Base-by-base conservation (phyloP, 2,329 filamentous ascomycete genomes). In the Aspergillus jensenii region DNA sequence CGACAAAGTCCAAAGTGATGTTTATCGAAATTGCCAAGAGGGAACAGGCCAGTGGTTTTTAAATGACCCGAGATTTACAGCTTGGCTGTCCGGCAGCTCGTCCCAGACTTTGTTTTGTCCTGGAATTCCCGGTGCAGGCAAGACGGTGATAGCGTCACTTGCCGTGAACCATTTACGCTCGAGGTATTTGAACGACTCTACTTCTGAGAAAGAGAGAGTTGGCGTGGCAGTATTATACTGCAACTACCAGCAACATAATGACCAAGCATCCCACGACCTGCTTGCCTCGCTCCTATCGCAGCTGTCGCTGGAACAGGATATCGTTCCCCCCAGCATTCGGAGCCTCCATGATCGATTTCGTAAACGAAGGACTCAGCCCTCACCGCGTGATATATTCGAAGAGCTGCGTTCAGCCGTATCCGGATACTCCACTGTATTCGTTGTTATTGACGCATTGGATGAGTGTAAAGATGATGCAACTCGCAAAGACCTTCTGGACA, bases 211-310 rank as follows among this genome's bases (percentile, higher is more conserved):
- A n/a, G 35, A n/a, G 4, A 37, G 35, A 37, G 12, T 37, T 6
- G 35, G 35, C 35, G 15, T 37, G 4, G 35, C 35, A 37, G 35
- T 37, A n/a, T 15, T 37, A 37, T 37, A 37, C 35, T 37, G 35
- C 35, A 37, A n/a, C 14, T 37, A 37, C 15, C 12, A 37, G 15
- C 12, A n/a, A 37, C 12, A 37, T 1, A 2, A 68, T 68, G 51
- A 62, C 71, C 4, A 39, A 50, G 2, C 73, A 69, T 69, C 69
- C 70, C 14, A 21, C 45, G 1, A 44, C 19, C 17, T 44, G 9
- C 71, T 69, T 57, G 70, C 70, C n/a, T 44, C 41, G 68, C 67
- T 4, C 63, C 63, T 41, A 51, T 62, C 2, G 68, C 67, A 17
- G 67, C 68, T 3, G 64, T 19, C 65, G 1, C 67, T 62, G 31